These are phyloP conservation scores for Paralagenidium karlingii DNA, from an alignment of 352 stramenopile genomes.

Conservation along the genomic window DNA sequence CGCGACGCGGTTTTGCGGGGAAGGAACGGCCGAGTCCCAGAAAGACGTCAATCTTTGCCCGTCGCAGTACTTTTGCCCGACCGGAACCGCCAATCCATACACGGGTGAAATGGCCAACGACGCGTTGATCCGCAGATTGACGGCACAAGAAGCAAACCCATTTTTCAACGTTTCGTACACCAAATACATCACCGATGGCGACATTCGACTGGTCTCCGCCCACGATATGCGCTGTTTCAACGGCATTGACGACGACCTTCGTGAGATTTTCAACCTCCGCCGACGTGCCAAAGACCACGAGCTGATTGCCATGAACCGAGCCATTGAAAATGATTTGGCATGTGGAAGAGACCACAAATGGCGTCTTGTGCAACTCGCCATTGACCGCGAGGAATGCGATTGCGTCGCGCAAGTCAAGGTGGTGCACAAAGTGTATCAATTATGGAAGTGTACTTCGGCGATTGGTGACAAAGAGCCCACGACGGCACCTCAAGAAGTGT, in stretches of 20 bases:
- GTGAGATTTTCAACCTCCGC: slow-evolving; percentile 27
- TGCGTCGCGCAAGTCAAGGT: slow-evolving; percentile 82
- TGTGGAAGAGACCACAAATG: slow-evolving; percentile 94
- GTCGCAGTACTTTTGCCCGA: slow-evolving; percentile 91
- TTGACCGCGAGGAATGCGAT: slow-evolving; percentile 87
- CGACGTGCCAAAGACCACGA: slow-evolving; percentile 1
- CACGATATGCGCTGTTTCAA: slow-evolving; percentile 89
- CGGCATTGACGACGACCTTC: slow-evolving; percentile 72
- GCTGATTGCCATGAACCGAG: slow-evolving; percentile 33
- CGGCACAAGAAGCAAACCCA: slow-evolving; percentile 46
- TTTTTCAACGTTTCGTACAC: slow-evolving; percentile 63
- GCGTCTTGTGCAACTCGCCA: slow-evolving; percentile 72
- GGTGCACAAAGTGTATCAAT: slow-evolving; percentile 81
- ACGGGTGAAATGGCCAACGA: slow-evolving; percentile 86
- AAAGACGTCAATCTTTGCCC: slow-evolving; percentile 74
- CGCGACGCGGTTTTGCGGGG: slow-evolving; percentile 79
- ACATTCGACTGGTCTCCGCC: slow-evolving; percentile 73
- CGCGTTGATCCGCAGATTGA: slow-evolving; percentile 63
- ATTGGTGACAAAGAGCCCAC: slow-evolving; percentile 11
- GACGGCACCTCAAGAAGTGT: slow-evolving; percentile 27
- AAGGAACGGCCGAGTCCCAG: slow-evolving; percentile 78
- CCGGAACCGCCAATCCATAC: slow-evolving; percentile 83
- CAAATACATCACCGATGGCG: slow-evolving; percentile 84
- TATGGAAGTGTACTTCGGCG: slow-evolving; percentile 88
- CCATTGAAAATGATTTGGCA: slow-evolving; percentile 52